Base-by-base conservation (phyloP, 768 basidiomycete species). In the Phanerodontia chrysosporium region DNA sequence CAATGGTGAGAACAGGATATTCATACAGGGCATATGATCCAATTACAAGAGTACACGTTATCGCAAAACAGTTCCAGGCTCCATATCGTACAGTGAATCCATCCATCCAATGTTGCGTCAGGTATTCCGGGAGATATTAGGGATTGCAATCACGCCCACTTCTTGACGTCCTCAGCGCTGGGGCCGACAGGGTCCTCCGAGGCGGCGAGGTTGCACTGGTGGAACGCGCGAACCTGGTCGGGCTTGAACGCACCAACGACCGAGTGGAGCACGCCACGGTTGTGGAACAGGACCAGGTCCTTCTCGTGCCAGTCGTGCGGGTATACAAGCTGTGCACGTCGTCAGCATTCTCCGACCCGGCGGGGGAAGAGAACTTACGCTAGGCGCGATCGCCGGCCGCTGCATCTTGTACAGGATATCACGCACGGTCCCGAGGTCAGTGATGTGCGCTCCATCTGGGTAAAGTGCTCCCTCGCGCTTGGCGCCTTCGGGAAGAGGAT, bases 191-290 rank as follows among this genome's bases (percentile, higher is more conserved):
- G 90, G 49, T 86, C 85, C 51, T 83, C 83, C 36, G 86, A 87
- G 3, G 86, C 88, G 22, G 92, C 92, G n/a, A 95, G 79, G 69
- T 92, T 92, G 75, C 92, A 93, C 72, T 90, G 89, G 68, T 91
- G 89, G 77, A 92, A 91, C 24, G 83, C 84, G 29, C 90, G 79
- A 5, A 90, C 82, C 70, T 89, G 79, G 45, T 85, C 83, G 30
- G 78, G 75, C 58, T 70, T 78, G 71, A 95, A 92, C 16, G 87
- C 83, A 25, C 87, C 88, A 16, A 88, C 86, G 65, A 94, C 91
- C 4, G 86, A 80, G 66, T 94, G 92, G 44, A 92, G 72, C 10
- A 91, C 78, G 10, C 90, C 90, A 8, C 90, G 82, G 73, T 95
- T 94, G 70, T 94, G 89, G 81, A 95, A 94, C 29, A 95, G 70